Conservation (phyloP, 2,329 filamentous ascomycete genomes). For the Diplocarpon mali region DNA sequence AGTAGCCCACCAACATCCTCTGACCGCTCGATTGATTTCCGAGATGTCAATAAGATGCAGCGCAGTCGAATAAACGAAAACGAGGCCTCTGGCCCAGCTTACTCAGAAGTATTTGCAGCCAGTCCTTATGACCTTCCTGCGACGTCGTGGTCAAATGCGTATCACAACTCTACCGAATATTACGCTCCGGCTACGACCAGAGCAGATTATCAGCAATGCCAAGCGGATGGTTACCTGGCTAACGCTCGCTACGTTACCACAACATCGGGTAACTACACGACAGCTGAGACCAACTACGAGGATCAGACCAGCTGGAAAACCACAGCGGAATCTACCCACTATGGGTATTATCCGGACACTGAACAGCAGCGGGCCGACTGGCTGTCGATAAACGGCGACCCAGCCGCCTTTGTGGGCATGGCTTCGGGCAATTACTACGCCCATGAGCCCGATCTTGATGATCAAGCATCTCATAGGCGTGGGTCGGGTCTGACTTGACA, state of each 20-base stretch:
- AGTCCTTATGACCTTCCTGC: slow-evolving; percentile 4
- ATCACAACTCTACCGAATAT: slow-evolving; percentile 7
- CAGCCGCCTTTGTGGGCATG: slow-evolving; percentile 12
- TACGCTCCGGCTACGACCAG: slow-evolving; percentile 6
- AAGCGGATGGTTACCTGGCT: not conserved
- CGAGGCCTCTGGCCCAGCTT: slow-evolving; percentile 2
- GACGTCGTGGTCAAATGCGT: slow-evolving; percentile 6
- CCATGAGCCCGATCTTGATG: slow-evolving; percentile 6
- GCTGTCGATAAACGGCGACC: slow-evolving; percentile 12
- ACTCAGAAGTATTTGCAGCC: slow-evolving; percentile 8
- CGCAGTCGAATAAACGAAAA: not conserved
- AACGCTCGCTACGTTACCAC: slow-evolving; percentile 6
- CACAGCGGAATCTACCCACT: not conserved
- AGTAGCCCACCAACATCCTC: slow-evolving; percentile 11
- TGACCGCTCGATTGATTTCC: slow-evolving; percentile 9
- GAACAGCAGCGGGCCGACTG: slow-evolving; percentile 7
- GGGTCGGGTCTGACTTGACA: too few species aligned
- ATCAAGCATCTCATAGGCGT: slow-evolving; percentile 1
- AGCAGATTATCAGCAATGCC: slow-evolving; percentile 8
- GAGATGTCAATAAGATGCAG: not conserved
- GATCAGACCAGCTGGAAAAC: slow-evolving; percentile 9
- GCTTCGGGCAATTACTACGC: slow-evolving; percentile 13
- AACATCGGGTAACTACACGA: slow-evolving; percentile 4
- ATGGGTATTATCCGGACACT: slow-evolving; percentile 10
- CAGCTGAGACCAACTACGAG: slow-evolving; percentile 10